Conservation (phyloP, 192 early-diverging fungal species). For the Pilaira anomala region DNA sequence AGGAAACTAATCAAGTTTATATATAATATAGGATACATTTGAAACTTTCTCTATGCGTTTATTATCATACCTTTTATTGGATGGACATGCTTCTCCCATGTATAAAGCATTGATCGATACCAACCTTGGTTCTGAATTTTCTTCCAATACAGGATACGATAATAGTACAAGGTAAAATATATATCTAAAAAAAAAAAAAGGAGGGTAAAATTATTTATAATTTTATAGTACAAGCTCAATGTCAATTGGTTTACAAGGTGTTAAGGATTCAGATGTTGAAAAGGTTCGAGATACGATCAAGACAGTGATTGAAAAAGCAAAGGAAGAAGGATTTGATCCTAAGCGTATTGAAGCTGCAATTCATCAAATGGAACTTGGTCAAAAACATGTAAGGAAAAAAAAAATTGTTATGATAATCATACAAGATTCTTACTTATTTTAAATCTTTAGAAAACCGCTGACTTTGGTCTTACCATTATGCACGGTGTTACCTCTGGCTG, state of each 20-base stretch:
- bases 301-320: conserved; percentile 63
- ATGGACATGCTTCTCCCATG: conserved; percentile 90
- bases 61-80: conserved; percentile 76
- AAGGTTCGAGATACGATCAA: conserved; percentile 67
- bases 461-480: conserved; percentile 85
- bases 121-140: conserved; percentile 87
- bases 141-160: conserved; percentile 88
- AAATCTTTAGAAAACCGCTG: conserved; percentile 63
- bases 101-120: conserved; percentile 90
- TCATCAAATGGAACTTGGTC: conserved; percentile 84
- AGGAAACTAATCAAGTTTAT: background rate
- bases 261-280: conserved; percentile 62
- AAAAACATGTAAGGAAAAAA: conserved; percentile 69
- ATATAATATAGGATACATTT: conserved; percentile 60
- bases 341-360: conserved; percentile 79
- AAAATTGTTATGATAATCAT: too few relatives aligned
- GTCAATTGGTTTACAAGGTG: conserved; percentile 88
- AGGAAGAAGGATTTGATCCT: conserved; percentile 73
- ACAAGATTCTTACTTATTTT: background rate
- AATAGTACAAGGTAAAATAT: conserved; percentile 51
- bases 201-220: too few relatives aligned
- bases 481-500: conserved; percentile 72
- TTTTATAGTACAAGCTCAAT: conserved; percentile 52
- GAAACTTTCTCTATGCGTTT: conserved; percentile 82
- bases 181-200: background rate